Percentiles rank a stretch among this genome's conserved stretches.
Evolutionary conservation across 1,284 basidiomycete genomes (phyloP).

Genomic region (Leccinum colubrinum): DNA sequence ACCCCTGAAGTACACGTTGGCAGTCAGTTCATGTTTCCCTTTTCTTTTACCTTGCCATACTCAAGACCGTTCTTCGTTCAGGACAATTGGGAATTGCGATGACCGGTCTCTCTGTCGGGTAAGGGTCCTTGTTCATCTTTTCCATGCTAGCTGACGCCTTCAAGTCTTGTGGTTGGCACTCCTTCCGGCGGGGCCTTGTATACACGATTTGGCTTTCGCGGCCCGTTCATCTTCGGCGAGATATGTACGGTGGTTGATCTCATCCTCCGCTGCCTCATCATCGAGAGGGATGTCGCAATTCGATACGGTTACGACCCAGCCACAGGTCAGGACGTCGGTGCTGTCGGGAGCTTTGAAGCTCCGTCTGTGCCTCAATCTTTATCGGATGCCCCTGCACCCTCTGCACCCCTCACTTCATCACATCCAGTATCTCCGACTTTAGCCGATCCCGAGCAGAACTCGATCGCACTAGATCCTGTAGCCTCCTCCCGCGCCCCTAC

Average conservation of each 20-base stretch:
- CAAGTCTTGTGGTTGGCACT: conserved; percentile 54
- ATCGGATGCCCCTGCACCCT: background rate
- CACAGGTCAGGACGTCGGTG: conserved; percentile 13
- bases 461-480: background rate
- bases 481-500: conserved; percentile 1
- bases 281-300: conserved; percentile 61
- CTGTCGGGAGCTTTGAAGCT: conserved; percentile 9
- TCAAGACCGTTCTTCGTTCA: conserved; percentile 26
- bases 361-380: background rate
- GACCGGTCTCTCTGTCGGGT: conserved; percentile 70
- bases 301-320: conserved; percentile 52
- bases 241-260: conserved; percentile 60
- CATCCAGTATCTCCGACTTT: background rate
- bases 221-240: conserved; percentile 73
- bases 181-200: conserved; percentile 73
- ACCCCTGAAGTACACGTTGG: conserved; percentile 58
- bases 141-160: conserved; percentile 8
- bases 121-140: conserved; percentile 3
- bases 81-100: conserved; percentile 75
- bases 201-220: conserved; percentile 64
- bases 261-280: conserved; percentile 56
- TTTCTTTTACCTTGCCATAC: background rate
- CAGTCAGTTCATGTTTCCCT: conserved; percentile 42
- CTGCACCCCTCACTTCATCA: background rate
- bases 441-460: background rate